Evolutionary conservation across 306 rosid species (phyloP).

Genomic region (Vicia faba): DNA sequence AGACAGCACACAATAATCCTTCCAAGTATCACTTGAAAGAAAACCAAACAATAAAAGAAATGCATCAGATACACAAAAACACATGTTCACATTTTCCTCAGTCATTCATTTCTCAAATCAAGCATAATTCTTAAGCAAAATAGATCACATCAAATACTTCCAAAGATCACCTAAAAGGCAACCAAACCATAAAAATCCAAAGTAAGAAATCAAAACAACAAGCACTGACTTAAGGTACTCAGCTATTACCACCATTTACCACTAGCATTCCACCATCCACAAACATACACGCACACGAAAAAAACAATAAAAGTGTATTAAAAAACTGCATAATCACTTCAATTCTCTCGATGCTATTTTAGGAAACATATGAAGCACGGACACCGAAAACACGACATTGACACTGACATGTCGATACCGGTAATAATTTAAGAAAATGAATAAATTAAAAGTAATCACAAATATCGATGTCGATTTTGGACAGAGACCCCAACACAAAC

Average conservation of each 20-base stretch:
- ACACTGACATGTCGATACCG: too few relatives aligned
- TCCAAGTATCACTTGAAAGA: background rate
- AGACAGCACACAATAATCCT: background rate
- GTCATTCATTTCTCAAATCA: conserved; percentile 22
- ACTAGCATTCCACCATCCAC: too few relatives aligned
- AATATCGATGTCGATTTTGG: too few relatives aligned
- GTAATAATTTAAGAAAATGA: too few relatives aligned
- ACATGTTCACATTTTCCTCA: background rate
- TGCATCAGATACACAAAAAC: conserved; percentile 39
- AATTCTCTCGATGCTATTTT: too few relatives aligned
- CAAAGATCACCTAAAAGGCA: conserved; percentile 30
- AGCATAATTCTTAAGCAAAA: conserved; percentile 10
- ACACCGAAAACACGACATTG: too few relatives aligned
- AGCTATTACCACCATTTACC: background rate
- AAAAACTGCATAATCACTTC: too few relatives aligned
- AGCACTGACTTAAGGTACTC: conserved; percentile 29
- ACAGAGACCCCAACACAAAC: too few relatives aligned
- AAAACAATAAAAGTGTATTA: too few relatives aligned
- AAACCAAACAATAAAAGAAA: background rate
- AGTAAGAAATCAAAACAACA: conserved; percentile 31
- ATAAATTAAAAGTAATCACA: too few relatives aligned
- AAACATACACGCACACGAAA: too few relatives aligned
- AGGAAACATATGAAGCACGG: too few relatives aligned
- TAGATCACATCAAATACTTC: conserved; percentile 6
- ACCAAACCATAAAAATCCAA: conserved; percentile 4